Base-by-base conservation (phyloP, 2,329 filamentous ascomycete genomes). In the Aspergillus ochraceoroseus region DNA sequence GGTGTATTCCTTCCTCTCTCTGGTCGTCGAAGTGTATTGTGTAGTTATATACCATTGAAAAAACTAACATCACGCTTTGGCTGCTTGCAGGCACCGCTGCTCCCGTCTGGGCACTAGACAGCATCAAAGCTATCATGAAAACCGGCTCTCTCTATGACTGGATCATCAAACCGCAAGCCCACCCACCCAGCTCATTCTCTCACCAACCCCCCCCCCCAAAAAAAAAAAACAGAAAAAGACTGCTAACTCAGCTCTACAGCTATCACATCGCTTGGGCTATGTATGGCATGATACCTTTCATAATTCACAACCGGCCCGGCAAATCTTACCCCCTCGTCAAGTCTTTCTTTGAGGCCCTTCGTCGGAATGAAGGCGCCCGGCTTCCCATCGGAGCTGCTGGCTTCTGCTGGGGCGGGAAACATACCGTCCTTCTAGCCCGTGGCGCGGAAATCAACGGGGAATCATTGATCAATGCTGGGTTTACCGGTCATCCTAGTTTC, bases 341-440 rank as follows among this genome's bases (percentile, higher is more conserved):
- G 26, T 25, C 49, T 28, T 71, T 70, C 49, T 57, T 73, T 43
- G 41, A 52, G 23, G 48, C 54, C 3, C 49, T 71, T 4, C 63
- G 65, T 11, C 53, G 56, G 6, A 51, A 57, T 13, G 49, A 55
- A 39, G 54, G 56, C n/a, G 42, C 56, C 12, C 42, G 53, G 9
- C 53, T 67, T 5, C 69, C 67, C 41, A 59, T 81, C 31, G 76
- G 71, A 14, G 73, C 68, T 0, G 74, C 74, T 0, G 80, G 79
- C 0, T 82, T 79, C 62, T 82, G 77, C 65, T 82, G 78, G 78
- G 79, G 79, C 15, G 79, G 76, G 15, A 74, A 75, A 46, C 71
- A 79, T 48, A 61, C 68, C 2, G 55, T 77, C 6, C 55, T 69
- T n/a, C 67, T 81, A 3, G 64, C 69, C 7, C 65, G 68, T 11